phyloP scores from a whole-genome alignment of 2,329 filamentous ascomycete genomes.

The Claviceps quebecensis region DNA sequence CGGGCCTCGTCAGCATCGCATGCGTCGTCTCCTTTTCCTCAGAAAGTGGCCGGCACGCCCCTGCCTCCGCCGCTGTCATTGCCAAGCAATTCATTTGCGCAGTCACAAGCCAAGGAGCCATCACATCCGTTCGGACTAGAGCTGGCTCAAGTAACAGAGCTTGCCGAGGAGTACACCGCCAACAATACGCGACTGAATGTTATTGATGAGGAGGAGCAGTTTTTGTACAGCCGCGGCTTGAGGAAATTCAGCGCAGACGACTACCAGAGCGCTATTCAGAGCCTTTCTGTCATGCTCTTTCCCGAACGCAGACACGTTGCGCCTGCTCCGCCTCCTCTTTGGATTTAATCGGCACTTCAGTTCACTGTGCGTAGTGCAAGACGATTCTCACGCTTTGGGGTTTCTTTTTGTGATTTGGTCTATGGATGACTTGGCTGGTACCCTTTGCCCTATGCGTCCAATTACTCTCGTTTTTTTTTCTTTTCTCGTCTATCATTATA shows the following conservation, averaged over 20 bases:
- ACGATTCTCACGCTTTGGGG: background rate
- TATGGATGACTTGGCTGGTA: slow-evolving; percentile 1
- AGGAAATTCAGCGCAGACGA: slow-evolving; percentile 64
- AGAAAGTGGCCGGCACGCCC: slow-evolving; percentile 16
- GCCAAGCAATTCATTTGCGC: slow-evolving; percentile 16
- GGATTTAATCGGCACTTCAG: slow-evolving; percentile 29
- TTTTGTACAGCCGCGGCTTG: slow-evolving; percentile 56
- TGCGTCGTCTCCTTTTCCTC: slow-evolving; percentile 15
- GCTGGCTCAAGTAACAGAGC: slow-evolving; percentile 79
- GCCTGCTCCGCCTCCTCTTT: slow-evolving; percentile 24
- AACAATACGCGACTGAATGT: slow-evolving; percentile 43
- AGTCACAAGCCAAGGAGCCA: slow-evolving; percentile 21
- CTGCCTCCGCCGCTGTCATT: slow-evolving; percentile 19
- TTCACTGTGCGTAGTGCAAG: slow-evolving; percentile 21
- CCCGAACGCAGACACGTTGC: slow-evolving; percentile 20
- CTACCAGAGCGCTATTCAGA: slow-evolving; percentile 69
- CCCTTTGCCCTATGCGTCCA: slow-evolving; percentile 2
- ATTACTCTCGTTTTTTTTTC: background rate
- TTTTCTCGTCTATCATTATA: background rate
- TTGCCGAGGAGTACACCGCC: slow-evolving; percentile 74
- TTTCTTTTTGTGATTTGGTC: slow-evolving; percentile 6
- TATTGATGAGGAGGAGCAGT: slow-evolving; percentile 51
- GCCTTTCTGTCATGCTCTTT: slow-evolving; percentile 50
- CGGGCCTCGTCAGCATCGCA: slow-evolving; percentile 34
- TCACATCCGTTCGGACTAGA: slow-evolving; percentile 75